Percentiles rank a stretch among this genome's conserved stretches.
Conservation (phyloP, 2,329 filamentous ascomycete genomes). For the Aspergillus caelatus region DNA sequence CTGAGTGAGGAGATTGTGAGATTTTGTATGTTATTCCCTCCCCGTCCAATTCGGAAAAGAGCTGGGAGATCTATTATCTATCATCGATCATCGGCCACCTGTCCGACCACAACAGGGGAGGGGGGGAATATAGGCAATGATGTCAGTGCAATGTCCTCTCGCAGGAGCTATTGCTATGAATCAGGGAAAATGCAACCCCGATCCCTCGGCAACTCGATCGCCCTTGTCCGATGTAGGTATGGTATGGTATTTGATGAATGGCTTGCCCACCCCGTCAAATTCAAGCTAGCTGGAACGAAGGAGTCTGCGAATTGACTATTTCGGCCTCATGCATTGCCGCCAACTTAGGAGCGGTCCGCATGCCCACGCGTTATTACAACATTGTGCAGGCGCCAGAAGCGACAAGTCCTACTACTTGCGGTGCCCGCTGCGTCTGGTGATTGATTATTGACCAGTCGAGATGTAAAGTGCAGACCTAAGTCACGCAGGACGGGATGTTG, state of each 20-base stretch:
- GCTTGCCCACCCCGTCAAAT: neutral
- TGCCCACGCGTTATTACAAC: conserved; percentile 27
- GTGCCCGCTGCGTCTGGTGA: neutral
- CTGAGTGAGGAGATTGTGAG: neutral
- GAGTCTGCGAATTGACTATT: conserved; percentile 15
- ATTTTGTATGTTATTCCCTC: neutral
- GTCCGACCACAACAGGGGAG: neutral
- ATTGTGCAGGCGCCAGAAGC: conserved; percentile 23
- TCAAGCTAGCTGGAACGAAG: conserved; percentile 1
- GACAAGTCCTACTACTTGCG: conserved; percentile 2
- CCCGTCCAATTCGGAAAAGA: neutral
- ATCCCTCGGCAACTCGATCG: neutral
- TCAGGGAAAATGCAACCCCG: neutral
- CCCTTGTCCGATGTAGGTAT: neutral
- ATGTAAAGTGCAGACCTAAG: neutral
- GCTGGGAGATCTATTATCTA: neutral
- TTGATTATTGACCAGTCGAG: neutral
- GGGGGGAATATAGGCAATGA: conserved; percentile 8
- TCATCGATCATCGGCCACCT: neutral
- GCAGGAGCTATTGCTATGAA: neutral
- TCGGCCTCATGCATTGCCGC: conserved; percentile 25
- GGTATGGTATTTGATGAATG: neutral
- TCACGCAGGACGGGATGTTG: conserved; percentile 10
- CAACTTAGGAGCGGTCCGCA: conserved; percentile 11
- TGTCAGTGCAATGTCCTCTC: conserved; percentile 17